phyloP scores from a whole-genome alignment of 768 basidiomycete genomes.

The Termitomyces eurrhizus region DNA sequence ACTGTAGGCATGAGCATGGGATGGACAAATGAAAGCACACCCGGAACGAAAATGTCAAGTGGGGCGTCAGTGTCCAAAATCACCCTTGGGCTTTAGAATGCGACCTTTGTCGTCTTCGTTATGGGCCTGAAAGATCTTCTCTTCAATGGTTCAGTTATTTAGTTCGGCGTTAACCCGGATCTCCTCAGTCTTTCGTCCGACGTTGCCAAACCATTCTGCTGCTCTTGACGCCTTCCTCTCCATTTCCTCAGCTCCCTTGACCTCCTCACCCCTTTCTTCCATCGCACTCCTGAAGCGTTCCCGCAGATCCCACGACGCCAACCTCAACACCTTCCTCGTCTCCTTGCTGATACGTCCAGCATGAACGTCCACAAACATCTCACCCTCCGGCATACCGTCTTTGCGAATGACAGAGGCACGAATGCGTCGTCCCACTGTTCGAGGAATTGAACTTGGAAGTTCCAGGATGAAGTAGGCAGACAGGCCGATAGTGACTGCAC shows the following conservation, averaged over 20 bases:
- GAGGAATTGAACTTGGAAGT: slow-evolving; percentile 84
- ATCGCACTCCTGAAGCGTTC: slow-evolving; percentile 78
- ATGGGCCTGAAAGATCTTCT: neutral
- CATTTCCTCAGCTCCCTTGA: slow-evolving; percentile 69
- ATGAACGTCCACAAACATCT: slow-evolving; percentile 67
- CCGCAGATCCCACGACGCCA: slow-evolving; percentile 87
- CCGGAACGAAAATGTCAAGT: neutral
- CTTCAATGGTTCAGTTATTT: slow-evolving; percentile 5
- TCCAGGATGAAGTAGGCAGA: slow-evolving; percentile 82
- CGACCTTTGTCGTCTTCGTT: slow-evolving; percentile 13
- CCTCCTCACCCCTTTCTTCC: slow-evolving; percentile 77
- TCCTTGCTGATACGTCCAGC: slow-evolving; percentile 71
- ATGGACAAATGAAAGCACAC: slow-evolving; percentile 1
- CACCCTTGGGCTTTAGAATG: slow-evolving; percentile 3
- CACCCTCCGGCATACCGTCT: slow-evolving; percentile 36
- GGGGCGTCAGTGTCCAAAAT: neutral
- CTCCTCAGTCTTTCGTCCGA: slow-evolving; percentile 42
- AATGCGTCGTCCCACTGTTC: slow-evolving; percentile 84
- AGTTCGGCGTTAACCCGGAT: slow-evolving; percentile 31
- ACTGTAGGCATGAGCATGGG: slow-evolving; percentile 3
- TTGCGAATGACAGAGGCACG: slow-evolving; percentile 54
- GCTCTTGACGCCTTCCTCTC: slow-evolving; percentile 71
- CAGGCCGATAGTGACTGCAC: slow-evolving; percentile 68
- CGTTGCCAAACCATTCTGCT: slow-evolving; percentile 62
- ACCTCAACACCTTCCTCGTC: slow-evolving; percentile 88